A percentile compares a stretch with the other conserved stretches of the same genome.
These are phyloP conservation scores for Schizopora paradoxa DNA, from an alignment of 1,284 basidiomycete genomes.

Conservation along the genomic window DNA sequence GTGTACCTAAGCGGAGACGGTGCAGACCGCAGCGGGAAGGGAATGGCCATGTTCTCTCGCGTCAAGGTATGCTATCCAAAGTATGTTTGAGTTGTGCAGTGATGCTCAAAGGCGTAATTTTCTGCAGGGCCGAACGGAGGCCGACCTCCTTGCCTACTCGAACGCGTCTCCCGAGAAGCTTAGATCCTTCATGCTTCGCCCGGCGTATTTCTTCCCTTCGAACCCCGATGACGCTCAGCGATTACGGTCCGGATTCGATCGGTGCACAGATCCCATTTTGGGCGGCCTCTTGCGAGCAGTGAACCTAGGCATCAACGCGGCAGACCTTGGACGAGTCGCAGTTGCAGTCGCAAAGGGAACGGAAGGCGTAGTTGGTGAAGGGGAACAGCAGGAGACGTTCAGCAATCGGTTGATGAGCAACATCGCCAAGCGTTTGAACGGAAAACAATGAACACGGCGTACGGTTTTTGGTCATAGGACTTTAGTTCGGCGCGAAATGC, in stretches of 20 bases:
- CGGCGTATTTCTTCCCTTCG: conserved; percentile 18
- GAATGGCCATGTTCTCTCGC: conserved; percentile 27
- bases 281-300: too few species aligned
- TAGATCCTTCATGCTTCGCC: conserved; percentile 9
- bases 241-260: neutral
- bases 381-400: too few species aligned
- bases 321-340: too few species aligned
- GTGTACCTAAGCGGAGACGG: conserved; percentile 31
- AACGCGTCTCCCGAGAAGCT: neutral
- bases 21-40: conserved; percentile 30
- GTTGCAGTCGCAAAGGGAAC: too few species aligned
- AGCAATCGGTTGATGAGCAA: too few species aligned
- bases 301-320: too few species aligned
- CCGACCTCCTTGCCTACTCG: conserved; percentile 9
- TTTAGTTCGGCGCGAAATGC: too few species aligned
- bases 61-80: conserved; percentile 28
- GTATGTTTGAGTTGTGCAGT: neutral
- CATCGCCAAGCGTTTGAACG: too few species aligned
- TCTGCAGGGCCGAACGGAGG: conserved; percentile 12
- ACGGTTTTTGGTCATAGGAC: too few species aligned
- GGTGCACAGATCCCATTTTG: conserved; percentile 3
- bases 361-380: too few species aligned
- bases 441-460: too few species aligned
- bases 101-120: neutral
- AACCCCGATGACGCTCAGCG: conserved; percentile 8